Evolutionary conservation across 306 rosid genomes (phyloP).

Genomic region (Erythrophleum fordii): DNA sequence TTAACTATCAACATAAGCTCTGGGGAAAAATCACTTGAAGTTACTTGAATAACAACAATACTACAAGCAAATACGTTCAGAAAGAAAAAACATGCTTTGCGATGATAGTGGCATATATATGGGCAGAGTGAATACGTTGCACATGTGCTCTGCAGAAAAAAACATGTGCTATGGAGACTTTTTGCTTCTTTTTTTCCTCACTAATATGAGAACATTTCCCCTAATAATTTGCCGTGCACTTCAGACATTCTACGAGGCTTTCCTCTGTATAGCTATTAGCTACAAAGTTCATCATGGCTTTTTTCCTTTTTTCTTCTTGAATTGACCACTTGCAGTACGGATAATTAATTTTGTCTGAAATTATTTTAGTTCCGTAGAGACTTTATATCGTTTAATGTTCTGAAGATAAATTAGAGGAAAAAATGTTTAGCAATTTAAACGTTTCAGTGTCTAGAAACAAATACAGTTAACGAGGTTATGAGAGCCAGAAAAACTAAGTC

Average conservation of each 20-base stretch:
- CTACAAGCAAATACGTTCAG: neutral
- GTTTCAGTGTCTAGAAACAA: neutral
- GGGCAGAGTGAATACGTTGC: neutral
- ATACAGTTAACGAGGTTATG: neutral
- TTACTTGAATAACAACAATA: neutral
- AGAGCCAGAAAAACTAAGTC: conserved; percentile 30
- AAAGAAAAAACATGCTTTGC: neutral
- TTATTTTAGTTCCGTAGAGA: neutral
- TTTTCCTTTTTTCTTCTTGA: conserved; percentile 1
- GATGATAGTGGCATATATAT: too few species aligned
- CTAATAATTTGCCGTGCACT: neutral
- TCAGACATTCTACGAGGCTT: conserved; percentile 29
- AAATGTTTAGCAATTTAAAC: neutral
- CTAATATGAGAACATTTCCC: conserved; percentile 12
- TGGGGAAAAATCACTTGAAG: neutral
- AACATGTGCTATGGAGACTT: conserved; percentile 22
- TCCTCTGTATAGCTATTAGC: neutral
- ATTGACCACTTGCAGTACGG: neutral
- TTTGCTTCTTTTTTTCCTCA: conserved; percentile 4
- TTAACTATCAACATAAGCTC: neutral
- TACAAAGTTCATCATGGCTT: conserved; percentile 2
- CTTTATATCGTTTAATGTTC: neutral
- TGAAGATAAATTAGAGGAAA: neutral
- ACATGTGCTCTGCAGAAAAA: neutral
- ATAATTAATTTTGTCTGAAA: neutral